Base-by-base conservation (phyloP, 2,329 filamentous ascomycete species). In the Acarospora socialis region DNA sequence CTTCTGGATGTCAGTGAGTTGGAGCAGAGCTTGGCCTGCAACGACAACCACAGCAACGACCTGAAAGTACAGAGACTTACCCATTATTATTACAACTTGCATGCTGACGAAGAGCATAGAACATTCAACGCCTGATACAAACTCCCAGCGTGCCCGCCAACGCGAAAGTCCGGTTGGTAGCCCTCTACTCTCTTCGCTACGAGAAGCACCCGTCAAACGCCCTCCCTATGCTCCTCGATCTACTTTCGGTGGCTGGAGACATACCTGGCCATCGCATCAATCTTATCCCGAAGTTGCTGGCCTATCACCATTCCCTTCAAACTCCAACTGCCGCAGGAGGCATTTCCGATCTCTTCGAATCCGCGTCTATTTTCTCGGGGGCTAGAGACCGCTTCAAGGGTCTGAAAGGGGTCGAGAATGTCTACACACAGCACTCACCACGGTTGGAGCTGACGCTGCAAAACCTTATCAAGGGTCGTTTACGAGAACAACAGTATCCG, bases 361-460 rank as follows among this genome's bases (percentile, higher is more conserved):
- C 82, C 0, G 73, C 78, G 0, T 87, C 83, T 4, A 87, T 98
- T 42, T 93, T 98, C 56, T 81, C 82, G 1, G 81, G 81, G 8
- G 84, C 86, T 7, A 70, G 83, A 22, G 82, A 78, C 48, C 75
- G 86, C 4, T 84, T 98, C 55, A 93, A 92, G 49, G 90, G 90
- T 0, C 66, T 98, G 9, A 94, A 95, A 50, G 90, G 90, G 2
- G 90, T 98, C 1, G 92, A 98, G 54, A 98, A 98, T 46, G 90
- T 98, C 17, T 98, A 98, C 54, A 98, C 90, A 0, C 92, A 98
- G 53, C 90, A 98, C 54, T 92, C 83, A 4, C 84, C 92, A 0
- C 68, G 83, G 14, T 57, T 98, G 10, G 86, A 94, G 53, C 70
- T 71, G 15, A 95, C 84, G 1, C 60, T 98, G 12, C 87, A 94